Evolutionary conservation across 352 stramenopile species (phyloP).

Genomic region (Phytopythium litorale): DNA sequence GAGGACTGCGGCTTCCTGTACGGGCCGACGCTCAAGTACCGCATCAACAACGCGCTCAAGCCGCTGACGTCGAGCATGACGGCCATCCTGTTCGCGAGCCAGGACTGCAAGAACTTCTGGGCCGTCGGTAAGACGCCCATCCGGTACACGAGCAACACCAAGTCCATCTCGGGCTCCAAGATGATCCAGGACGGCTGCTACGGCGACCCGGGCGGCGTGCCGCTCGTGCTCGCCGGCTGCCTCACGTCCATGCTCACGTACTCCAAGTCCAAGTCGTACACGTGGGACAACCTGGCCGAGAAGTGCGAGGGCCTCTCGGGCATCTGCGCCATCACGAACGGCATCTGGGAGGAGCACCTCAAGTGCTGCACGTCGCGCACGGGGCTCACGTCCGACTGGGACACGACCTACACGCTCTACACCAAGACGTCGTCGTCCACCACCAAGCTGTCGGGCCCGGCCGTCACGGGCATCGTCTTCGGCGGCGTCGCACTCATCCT

Average conservation of each 20-base stretch:
- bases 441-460: conserved; percentile 59
- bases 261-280: conserved; percentile 80
- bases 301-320: conserved; percentile 78
- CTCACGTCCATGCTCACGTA: conserved; percentile 66
- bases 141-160: conserved; percentile 67
- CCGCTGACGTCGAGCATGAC: conserved; percentile 39
- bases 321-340: conserved; percentile 83
- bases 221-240: conserved; percentile 83
- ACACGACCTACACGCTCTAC: conserved; percentile 72
- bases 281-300: conserved; percentile 74
- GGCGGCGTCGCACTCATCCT: conserved; percentile 78
- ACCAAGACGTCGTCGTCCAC: conserved; percentile 37
- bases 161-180: conserved; percentile 71
- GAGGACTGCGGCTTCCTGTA: conserved; percentile 84
- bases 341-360: conserved; percentile 78
- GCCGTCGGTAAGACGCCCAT: conserved; percentile 72
- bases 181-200: conserved; percentile 86
- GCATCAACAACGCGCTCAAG: conserved; percentile 61
- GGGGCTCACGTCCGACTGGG: conserved; percentile 60
- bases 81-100: conserved; percentile 81
- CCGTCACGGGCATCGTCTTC: conserved; percentile 80
- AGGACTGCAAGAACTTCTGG: conserved; percentile 85
- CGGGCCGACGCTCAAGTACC: conserved; percentile 80
- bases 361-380: conserved; percentile 68
- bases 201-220: conserved; percentile 39